Conservation (phyloP, 306 rosid genomes). For the Begonia peltatifolia region DNA sequence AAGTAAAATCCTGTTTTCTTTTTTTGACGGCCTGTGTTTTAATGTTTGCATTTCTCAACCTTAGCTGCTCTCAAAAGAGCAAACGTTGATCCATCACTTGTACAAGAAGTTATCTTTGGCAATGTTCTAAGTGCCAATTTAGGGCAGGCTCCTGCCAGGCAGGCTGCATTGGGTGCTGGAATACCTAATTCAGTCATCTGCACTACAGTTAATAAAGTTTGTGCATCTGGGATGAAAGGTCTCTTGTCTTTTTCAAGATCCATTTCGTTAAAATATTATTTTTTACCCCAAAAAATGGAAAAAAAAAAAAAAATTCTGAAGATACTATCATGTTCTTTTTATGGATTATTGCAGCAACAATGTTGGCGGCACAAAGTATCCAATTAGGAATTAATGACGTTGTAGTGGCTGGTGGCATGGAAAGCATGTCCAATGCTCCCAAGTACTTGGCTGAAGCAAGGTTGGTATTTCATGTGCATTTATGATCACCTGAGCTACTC, state of each 20-base stretch:
- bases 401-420: constrained; percentile 99
- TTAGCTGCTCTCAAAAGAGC: constrained; percentile 93
- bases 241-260: not conserved
- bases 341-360: constrained; percentile 51
- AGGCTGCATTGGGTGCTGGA: constrained; percentile 98
- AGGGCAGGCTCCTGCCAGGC: constrained; percentile 99
- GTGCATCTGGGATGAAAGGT: constrained; percentile 99
- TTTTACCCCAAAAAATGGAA: not conserved
- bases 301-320: not conserved
- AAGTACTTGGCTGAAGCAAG: constrained; percentile 96
- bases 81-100: constrained; percentile 74
- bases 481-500: constrained; percentile 8
- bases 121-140: constrained; percentile 95
- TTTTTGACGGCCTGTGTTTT: not conserved
- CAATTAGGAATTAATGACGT: constrained; percentile 86
- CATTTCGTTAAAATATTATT: not conserved
- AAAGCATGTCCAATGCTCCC: constrained; percentile 91
- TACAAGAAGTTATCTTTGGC: constrained; percentile 84
- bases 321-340: constrained; percentile 4
- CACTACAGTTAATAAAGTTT: constrained; percentile 90
- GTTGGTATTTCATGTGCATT: constrained; percentile 22
- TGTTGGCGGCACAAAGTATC: constrained; percentile 97
- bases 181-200: constrained; percentile 66
- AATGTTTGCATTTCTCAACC: not conserved
- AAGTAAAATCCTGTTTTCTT: not conserved